Base-by-base conservation (phyloP, 495 filamentous ascomycete genomes). In the Thermothielavioides terrestris region DNA sequence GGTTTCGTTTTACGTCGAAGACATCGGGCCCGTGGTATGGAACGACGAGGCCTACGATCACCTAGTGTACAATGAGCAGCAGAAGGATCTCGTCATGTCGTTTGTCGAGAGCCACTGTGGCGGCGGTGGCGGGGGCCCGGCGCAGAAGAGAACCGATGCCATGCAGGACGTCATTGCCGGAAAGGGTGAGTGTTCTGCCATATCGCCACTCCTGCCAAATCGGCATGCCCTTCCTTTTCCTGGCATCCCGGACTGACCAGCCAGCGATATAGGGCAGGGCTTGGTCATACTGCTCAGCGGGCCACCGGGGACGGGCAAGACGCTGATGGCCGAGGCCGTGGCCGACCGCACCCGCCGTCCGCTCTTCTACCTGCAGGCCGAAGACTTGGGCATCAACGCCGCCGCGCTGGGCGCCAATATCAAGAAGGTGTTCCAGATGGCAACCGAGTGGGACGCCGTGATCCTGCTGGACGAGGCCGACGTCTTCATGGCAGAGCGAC, bases 281-380 rank as follows among this genome's bases (percentile, higher is more conserved):
- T 57, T 54, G 8, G 61, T 67, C 48, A 58, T 67, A 21, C 50
- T 68, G 22, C 55, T 68, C 6, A 46, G 45, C 18, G 80, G 81
- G 1, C 64, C 63, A 2, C 78, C 80, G 0, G 80, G 78, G 0
- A 71, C 72, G 1, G 78, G 79, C 9, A 83, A 84, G 57, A 82
- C 80, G 2, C 59, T 77, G 0, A 83, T 78, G 12, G 80, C 79
- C 4, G 73, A 76, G 49, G 60, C 65, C 8, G 68, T 80, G 5
- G 76, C 79, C 0, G 76, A 80, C 44, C 56, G 69, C 10, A 70
- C 68, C 1, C 55, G 68, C 6, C 64, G 64, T 1, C 77, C 79
- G 0, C 62, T 82, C 0, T 77, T 77, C 53, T 62, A 70, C 7
- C 65, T 83, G 4, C 73, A 72, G 17, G 70, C 70, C 5, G 78